These are phyloP conservation scores for Potentilla sterilis DNA, from an alignment of 306 rosid species.

Conservation along the genomic window DNA sequence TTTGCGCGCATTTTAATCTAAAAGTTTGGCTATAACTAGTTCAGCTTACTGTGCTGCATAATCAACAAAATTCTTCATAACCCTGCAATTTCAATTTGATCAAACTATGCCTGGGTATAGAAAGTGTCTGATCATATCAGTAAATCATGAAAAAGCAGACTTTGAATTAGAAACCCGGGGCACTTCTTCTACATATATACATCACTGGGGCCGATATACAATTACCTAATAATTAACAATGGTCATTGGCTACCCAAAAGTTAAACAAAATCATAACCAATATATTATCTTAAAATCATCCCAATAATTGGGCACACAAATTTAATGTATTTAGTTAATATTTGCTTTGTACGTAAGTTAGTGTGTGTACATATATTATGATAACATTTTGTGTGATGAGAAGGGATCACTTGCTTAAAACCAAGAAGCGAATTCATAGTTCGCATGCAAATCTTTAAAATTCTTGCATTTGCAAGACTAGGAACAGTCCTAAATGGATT, in stretches of 20 bases:
- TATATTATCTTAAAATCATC: neutral
- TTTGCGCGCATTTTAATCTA: neutral
- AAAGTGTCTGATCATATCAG: neutral
- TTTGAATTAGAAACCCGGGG: neutral
- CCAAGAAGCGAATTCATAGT: no score
- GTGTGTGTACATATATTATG: no score
- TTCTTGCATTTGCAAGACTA: no score
- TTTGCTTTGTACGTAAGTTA: neutral
- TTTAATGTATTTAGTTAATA: neutral
- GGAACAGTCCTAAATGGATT: no score
- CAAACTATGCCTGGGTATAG: neutral
- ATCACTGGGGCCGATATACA: neutral
- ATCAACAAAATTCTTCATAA: neutral
- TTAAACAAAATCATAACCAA: conserved; percentile 1
- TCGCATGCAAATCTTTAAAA: no score
- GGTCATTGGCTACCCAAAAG: conserved; percentile 9
- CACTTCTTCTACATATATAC: neutral
- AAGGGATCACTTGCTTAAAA: no score
- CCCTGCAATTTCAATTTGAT: neutral
- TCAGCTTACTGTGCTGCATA: neutral
- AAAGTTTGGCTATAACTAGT: neutral
- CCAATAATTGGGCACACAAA: conserved; percentile 1
- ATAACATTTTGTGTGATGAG: no score
- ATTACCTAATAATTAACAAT: neutral
- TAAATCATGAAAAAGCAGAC: neutral